Percentiles rank a stretch among this genome's conserved stretches.
Conservation (phyloP, 2,329 filamentous ascomycete species). For the Pseudogymnoascus verrucosus region DNA sequence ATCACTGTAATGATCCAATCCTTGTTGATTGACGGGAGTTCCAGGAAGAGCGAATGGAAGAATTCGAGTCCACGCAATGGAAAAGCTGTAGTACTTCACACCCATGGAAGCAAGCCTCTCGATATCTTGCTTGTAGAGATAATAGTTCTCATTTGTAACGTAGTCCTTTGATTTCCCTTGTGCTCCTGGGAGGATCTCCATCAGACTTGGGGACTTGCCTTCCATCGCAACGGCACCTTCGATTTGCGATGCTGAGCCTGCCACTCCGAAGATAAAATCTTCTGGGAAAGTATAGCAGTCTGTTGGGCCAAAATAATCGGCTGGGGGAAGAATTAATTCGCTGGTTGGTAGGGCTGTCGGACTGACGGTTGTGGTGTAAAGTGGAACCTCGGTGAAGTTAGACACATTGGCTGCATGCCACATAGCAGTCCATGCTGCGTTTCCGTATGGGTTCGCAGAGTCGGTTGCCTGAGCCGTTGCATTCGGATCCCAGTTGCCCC, state of each 20-base stretch:
- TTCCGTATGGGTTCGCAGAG: slow-evolving; percentile 29
- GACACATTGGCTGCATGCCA: slow-evolving; percentile 29
- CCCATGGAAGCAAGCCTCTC: slow-evolving; percentile 44
- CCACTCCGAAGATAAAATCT: slow-evolving; percentile 40
- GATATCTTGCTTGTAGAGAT: slow-evolving; percentile 48
- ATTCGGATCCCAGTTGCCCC: slow-evolving; percentile 34
- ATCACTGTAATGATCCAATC: slow-evolving; percentile 44
- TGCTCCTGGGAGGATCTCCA: slow-evolving; percentile 29
- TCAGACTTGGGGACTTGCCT: slow-evolving; percentile 32
- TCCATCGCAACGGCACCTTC: slow-evolving; percentile 37
- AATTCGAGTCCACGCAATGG: slow-evolving; percentile 44
- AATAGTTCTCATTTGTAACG: slow-evolving; percentile 43
- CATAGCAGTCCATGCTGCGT: slow-evolving; percentile 32
- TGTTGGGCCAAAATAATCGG: slow-evolving; percentile 40
- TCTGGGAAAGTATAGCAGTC: slow-evolving; percentile 43
- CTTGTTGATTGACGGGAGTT: slow-evolving; percentile 42
- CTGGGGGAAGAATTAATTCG: slow-evolving; percentile 47
- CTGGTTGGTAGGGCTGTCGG: slow-evolving; percentile 46
- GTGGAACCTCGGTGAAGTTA: slow-evolving; percentile 26
- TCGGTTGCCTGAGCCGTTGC: slow-evolving; percentile 30
- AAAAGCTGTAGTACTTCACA: slow-evolving; percentile 43
- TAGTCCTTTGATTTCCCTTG: slow-evolving; percentile 18
- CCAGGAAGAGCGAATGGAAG: slow-evolving; percentile 41
- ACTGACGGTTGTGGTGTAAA: slow-evolving; percentile 44
- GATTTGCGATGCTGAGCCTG: slow-evolving; percentile 38